These are phyloP conservation scores for Penicillium psychrosexuale DNA, from an alignment of 2,329 filamentous ascomycete genomes.

Conservation along the genomic window DNA sequence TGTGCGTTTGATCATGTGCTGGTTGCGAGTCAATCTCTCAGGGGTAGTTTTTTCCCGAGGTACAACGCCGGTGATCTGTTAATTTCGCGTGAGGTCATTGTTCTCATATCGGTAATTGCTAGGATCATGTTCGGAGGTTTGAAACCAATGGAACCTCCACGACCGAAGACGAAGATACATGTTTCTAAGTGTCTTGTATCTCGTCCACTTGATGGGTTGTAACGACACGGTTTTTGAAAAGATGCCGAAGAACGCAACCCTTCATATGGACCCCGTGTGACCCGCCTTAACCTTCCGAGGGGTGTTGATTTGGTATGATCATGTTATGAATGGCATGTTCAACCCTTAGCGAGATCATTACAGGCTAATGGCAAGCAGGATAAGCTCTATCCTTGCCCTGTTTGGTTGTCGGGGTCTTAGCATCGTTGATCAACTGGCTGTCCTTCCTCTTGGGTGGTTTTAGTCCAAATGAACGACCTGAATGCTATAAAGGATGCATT, in stretches of 20 bases:
- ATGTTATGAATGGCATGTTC: not conserved
- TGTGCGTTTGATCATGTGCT: not conserved
- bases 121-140: not conserved
- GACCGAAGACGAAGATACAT: not conserved
- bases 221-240: not conserved
- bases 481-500: not conserved
- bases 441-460: conserved; percentile 6
- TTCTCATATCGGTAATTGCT: not conserved
- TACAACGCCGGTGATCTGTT: not conserved
- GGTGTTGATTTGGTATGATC: not conserved
- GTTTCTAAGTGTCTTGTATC: not conserved
- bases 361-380: not conserved
- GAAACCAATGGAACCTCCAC: not conserved
- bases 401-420: conserved; percentile 11
- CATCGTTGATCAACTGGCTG: conserved; percentile 11
- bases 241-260: not conserved
- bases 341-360: too few relatives aligned
- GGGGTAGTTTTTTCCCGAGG: not conserved
- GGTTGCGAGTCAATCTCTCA: not conserved
- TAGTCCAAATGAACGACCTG: not conserved
- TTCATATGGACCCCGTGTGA: not conserved
- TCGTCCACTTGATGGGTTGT: not conserved
- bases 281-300: not conserved
- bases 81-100: not conserved
- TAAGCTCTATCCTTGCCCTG: conserved; percentile 1